Evolutionary conservation across 257 asterid species (phyloP).

Genomic region (Solanum chaucha): DNA sequence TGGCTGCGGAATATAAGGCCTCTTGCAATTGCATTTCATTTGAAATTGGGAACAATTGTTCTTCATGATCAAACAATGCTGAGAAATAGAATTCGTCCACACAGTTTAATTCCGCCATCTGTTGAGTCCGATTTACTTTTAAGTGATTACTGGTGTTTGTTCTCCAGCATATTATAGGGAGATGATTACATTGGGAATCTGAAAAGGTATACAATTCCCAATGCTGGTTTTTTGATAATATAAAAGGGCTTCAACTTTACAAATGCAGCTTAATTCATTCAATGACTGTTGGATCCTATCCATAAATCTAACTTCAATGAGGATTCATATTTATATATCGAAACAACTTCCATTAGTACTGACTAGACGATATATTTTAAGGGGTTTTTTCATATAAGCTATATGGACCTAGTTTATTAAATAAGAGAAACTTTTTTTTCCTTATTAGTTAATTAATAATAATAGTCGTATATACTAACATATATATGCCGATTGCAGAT

Average conservation of each 20-base stretch:
- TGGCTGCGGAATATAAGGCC: slow-evolving; percentile 5
- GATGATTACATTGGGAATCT: background rate
- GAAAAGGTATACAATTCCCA: background rate
- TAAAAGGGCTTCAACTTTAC: background rate
- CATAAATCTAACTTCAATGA: background rate
- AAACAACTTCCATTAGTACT: background rate
- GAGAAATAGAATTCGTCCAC: slow-evolving; percentile 10
- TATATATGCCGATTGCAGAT: no score
- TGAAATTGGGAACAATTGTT: background rate
- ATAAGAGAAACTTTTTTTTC: no score
- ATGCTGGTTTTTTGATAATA: background rate
- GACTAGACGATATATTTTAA: background rate
- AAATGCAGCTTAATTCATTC: background rate
- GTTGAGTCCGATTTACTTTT: background rate
- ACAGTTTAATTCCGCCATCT: background rate
- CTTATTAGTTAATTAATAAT: no score
- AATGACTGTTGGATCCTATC: background rate
- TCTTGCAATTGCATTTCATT: slow-evolving; percentile 22
- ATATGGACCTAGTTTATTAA: no score
- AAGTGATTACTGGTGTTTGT: background rate
- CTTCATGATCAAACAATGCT: background rate
- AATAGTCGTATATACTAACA: no score
- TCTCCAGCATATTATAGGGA: background rate
- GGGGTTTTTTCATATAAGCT: background rate
- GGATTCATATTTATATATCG: background rate